phyloP scores from a whole-genome alignment of 352 stramenopile genomes.

The Pythium biforme region DNA sequence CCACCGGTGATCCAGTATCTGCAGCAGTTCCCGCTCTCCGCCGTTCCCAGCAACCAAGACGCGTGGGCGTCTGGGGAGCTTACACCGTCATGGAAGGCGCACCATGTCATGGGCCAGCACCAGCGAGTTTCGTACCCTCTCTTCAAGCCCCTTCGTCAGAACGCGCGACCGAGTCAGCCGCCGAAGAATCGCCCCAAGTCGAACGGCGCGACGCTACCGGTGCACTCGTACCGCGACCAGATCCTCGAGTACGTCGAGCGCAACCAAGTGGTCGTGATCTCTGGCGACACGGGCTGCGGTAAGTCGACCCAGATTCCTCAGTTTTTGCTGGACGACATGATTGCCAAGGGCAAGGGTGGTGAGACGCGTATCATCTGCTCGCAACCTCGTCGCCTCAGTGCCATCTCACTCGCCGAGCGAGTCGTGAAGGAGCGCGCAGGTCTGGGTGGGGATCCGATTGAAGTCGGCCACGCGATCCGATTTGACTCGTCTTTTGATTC shows the following conservation, averaged over 20 bases:
- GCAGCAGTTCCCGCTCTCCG: constrained; percentile 31
- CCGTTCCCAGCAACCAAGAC: constrained; percentile 13
- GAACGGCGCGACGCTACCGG: constrained; percentile 44
- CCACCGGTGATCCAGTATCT: constrained; percentile 46
- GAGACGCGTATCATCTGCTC: constrained; percentile 88
- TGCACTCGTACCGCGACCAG: constrained; percentile 59
- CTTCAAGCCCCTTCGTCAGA: constrained; percentile 45
- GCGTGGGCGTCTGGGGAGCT: constrained; percentile 16
- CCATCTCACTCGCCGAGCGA: constrained; percentile 87
- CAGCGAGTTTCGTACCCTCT: constrained; percentile 16
- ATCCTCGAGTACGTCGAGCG: constrained; percentile 60
- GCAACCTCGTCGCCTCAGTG: constrained; percentile 91
- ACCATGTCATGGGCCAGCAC: constrained; percentile 9
- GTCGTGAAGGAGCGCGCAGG: constrained; percentile 76
- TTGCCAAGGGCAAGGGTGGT: constrained; percentile 57
- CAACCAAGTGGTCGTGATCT: constrained; percentile 91
- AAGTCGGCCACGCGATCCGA: constrained; percentile 92
- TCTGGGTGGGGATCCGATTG: constrained; percentile 49
- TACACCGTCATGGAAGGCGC: constrained; percentile 33
- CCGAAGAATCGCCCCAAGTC: constrained; percentile 2
- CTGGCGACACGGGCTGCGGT: constrained; percentile 94
- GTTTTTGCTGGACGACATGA: constrained; percentile 88
- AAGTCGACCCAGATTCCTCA: constrained; percentile 94
- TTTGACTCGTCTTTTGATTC: constrained; percentile 83
- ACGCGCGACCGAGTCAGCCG: constrained; percentile 1